Evolutionary conservation across 1,139 yeast genomes (phyloP), one percentile per base, ranked within the genome.

Genomic region (Yamadazyma pseudoaaseri): DNA sequence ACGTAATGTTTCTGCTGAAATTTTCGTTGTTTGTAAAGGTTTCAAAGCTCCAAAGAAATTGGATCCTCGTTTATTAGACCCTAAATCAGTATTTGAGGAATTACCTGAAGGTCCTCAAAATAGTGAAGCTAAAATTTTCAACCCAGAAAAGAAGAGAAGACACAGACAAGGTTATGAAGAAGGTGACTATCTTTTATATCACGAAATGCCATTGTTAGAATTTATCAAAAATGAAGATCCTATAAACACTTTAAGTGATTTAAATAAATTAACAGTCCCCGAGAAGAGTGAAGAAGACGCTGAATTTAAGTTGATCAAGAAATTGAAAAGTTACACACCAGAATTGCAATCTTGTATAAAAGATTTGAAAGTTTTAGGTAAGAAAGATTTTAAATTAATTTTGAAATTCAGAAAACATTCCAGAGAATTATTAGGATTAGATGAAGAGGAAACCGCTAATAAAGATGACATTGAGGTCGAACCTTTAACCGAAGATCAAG

Each of bases 1-100:
- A 29, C 90, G 99, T 81, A 86, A 86, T 62, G 98, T 94, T 16
- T 92, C 98, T 51, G 98, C 98, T 2, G 99, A 92, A 71, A 94
- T 94, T 53, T 92, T 92, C 55, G 98, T 92, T 35, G 97, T 90
- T 25, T 92, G 99, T 64, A 81, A 82, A 60, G 95, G 95, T 11
- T 92, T 86, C 66, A 92, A 89, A 59, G 97, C 97, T 9, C 98
- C 98, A 32, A 87, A 89, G 58, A 89, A 86, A 58, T 62, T 92
- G 43, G 98, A 94, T 63, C 96, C 97, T 30, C 76, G 95, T 52
- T 70, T 92, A 38, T 70, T 94, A 39, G 98, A 94, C 57, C 89
- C 97, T 16, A 85, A 76, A 55, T 89, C 86, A 54, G 97, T 94
- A 16, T 92, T 92, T 53, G 97, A 92, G 62, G 98, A 92, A 58